Evolutionary conservation across 2,329 filamentous ascomycete species (phyloP).

Genomic region (Rhynchosporium graminicola): DNA sequence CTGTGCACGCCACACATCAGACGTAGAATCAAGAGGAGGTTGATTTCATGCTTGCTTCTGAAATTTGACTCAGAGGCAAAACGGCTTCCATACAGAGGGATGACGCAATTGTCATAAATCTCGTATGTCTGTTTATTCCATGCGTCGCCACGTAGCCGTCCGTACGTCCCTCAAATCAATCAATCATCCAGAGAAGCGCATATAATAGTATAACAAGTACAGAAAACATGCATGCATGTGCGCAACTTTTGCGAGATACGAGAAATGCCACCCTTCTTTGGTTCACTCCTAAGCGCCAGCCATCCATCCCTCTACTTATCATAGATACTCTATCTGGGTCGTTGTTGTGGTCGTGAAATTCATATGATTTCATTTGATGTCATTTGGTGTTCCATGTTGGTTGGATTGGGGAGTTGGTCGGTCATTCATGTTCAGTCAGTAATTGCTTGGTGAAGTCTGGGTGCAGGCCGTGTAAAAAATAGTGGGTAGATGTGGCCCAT

Average conservation of each 20-base stretch:
- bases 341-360: slow-evolving; percentile 1
- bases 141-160: slow-evolving; percentile 1
- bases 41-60: too few relatives aligned
- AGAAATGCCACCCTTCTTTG: too few relatives aligned
- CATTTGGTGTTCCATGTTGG: too few relatives aligned
- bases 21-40: not conserved
- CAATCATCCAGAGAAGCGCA: not conserved
- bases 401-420: not conserved
- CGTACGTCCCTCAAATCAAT: slow-evolving; percentile 5
- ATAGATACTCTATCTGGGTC: not conserved
- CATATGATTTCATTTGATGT: not conserved
- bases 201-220: too few relatives aligned
- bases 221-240: too few relatives aligned
- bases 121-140: slow-evolving; percentile 13
- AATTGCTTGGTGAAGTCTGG: not conserved
- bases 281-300: too few relatives aligned
- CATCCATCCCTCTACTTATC: not conserved
- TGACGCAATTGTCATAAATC: slow-evolving; percentile 9
- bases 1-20: not conserved
- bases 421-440: not conserved
- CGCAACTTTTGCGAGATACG: too few relatives aligned
- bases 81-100: slow-evolving; percentile 3
- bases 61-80: not conserved
- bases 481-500: too few relatives aligned
- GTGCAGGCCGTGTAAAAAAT: too few relatives aligned